phyloP scores from a whole-genome alignment of 805 yeast genomes.

The Starmerella floricola region DNA sequence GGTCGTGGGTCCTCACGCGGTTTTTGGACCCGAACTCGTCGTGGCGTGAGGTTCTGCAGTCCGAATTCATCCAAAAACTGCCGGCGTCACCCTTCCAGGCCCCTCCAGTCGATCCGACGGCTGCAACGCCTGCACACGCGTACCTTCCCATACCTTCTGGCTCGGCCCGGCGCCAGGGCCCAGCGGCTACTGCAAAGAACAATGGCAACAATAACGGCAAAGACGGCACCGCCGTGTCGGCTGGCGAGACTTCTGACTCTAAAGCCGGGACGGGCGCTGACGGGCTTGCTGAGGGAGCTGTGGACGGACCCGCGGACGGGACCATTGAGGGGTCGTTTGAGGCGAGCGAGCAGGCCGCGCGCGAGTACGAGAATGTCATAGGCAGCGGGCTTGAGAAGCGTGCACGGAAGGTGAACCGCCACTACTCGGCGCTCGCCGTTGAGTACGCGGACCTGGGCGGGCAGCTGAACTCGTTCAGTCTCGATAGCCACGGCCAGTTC shows the following conservation, averaged over 20 bases:
- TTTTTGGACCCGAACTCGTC: slow-evolving; percentile 76
- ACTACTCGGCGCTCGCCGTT: slow-evolving; percentile 46
- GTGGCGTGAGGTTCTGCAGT: slow-evolving; percentile 62
- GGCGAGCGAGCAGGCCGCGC: slow-evolving; percentile 32
- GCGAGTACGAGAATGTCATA: slow-evolving; percentile 37
- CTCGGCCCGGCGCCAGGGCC: slow-evolving; percentile 26
- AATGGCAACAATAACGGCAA: not conserved
- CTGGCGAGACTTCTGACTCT: not conserved
- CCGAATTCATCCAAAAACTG: slow-evolving; percentile 44
- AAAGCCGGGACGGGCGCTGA: not conserved
- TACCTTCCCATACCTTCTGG: slow-evolving; percentile 51
- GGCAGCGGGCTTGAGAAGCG: slow-evolving; percentile 43
- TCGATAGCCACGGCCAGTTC: slow-evolving; percentile 34
- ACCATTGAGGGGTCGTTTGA: not conserved
- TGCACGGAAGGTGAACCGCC: slow-evolving; percentile 43
- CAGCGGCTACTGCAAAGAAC: not conserved
- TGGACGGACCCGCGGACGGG: not conserved
- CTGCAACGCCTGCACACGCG: slow-evolving; percentile 47
- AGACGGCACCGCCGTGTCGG: not conserved
- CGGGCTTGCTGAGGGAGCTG: not conserved
- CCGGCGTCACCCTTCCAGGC: slow-evolving; percentile 44
- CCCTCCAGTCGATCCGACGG: slow-evolving; percentile 49
- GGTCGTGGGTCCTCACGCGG: slow-evolving; percentile 52
- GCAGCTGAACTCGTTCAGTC: slow-evolving; percentile 46
- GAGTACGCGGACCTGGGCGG: slow-evolving; percentile 73